Base-by-base conservation (phyloP, 2,329 filamentous ascomycete species). In the Helminthosporium solani region DNA sequence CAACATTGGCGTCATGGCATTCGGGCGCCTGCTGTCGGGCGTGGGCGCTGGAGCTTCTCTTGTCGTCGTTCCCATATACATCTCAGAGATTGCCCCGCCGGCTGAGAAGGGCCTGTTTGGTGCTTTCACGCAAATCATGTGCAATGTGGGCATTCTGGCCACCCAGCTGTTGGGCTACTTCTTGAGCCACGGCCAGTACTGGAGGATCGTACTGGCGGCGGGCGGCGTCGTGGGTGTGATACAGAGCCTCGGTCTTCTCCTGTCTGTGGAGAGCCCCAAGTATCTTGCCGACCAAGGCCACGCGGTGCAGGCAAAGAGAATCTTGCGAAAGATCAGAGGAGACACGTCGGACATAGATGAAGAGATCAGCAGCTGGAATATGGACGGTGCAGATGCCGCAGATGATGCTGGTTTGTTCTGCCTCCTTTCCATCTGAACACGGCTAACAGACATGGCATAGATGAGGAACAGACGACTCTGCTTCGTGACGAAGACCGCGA, bases 11-110 rank as follows among this genome's bases (percentile, higher is more conserved):
- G 66, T 87, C 23, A 77, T 99, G 70, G 80, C 82, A 0, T 52
- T 88, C 14, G 94, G 92, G 4, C 81, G 94, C 18, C 75, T 96
- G 18, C 66, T 97, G 12, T 86, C 88, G 7, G 94, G 94, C 9
- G 67, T 95, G 1, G 91, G 88, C 6, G 90, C 90, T 5, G 94
- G 94, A 18, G 89, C 90, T 2, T 83, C 90, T 1, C 92, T 94
- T 2, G 94, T 99, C 16, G 88, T 96, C 28, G 90, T 95, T 2
- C 94, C 94, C 0, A 82, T 99, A 16, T 99, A 95, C 75, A 90
- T 99, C 57, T 91, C 90, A 36, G 94, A 99, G 70, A 81, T 96
- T 20, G 86, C 91, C 0, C 94, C 92, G 31, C 70, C 70, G 1
- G 66, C 64, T 14, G 81, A 86, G 54, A 82, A 85, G 44, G 91